phyloP scores from a whole-genome alignment of 2,329 filamentous ascomycete genomes.

The Ciborinia camelliae region DNA sequence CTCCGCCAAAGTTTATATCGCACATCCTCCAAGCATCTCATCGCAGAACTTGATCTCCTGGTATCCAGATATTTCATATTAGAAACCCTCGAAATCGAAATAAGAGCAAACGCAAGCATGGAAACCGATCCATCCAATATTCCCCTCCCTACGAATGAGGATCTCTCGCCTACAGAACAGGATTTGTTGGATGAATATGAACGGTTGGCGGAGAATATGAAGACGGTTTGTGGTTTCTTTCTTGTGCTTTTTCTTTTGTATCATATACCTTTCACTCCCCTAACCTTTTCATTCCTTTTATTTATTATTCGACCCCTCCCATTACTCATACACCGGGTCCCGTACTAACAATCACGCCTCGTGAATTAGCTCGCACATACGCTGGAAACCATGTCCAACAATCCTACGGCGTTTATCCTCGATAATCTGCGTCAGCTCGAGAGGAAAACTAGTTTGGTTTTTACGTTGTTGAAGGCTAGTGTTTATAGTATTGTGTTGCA shows the following conservation, averaged over 20 bases:
- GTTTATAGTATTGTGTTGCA: slow-evolving; percentile 98
- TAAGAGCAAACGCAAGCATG: slow-evolving; percentile 5
- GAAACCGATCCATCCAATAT: slow-evolving; percentile 15
- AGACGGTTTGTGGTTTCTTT: slow-evolving; percentile 62
- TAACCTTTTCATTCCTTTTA: background rate
- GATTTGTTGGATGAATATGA: slow-evolving; percentile 95
- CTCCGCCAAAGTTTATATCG: background rate
- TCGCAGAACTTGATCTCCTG: no score
- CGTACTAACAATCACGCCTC: background rate
- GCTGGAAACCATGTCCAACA: slow-evolving; percentile 61
- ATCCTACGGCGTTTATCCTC: slow-evolving; percentile 76
- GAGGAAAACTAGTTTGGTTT: slow-evolving; percentile 90
- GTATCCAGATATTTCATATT: no score
- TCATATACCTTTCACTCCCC: background rate
- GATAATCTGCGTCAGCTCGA: slow-evolving; percentile 86
- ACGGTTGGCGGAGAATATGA: slow-evolving; percentile 82
- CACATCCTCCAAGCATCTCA: background rate
- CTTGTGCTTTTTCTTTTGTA: no score
- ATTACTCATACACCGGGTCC: no score
- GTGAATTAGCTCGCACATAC: slow-evolving; percentile 55
- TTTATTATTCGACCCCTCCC: no score
- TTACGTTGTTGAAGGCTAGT: slow-evolving; percentile 93
- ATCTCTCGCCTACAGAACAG: slow-evolving; percentile 79
- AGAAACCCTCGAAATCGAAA: background rate
- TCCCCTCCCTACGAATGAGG: slow-evolving; percentile 33